phyloP scores from a whole-genome alignment of 345 rosid genomes.

The Physaria fendleri region DNA sequence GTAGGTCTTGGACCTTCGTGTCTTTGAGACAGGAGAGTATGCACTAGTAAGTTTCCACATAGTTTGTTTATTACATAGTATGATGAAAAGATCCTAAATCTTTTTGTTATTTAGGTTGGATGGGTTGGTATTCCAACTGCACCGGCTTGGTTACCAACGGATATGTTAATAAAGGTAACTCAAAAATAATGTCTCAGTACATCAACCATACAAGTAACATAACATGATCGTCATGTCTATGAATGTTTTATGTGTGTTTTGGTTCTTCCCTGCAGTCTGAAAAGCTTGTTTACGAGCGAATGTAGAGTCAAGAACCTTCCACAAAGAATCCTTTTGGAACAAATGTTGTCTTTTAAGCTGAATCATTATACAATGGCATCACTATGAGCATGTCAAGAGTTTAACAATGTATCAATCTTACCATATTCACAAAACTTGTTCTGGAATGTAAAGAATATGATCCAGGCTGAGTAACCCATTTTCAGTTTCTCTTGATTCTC shows the following conservation, averaged over 20 bases:
- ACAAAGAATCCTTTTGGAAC: not conserved
- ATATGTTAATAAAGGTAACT: constrained; percentile 80
- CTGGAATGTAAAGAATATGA: not conserved
- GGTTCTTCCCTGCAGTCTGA: constrained; percentile 54
- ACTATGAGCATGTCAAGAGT: not conserved
- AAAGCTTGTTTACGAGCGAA: constrained; percentile 69
- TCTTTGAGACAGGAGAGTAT: constrained; percentile 88
- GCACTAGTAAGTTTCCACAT: constrained; percentile 68
- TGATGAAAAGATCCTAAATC: too few relatives aligned
- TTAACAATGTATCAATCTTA: not conserved
- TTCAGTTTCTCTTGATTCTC: too few relatives aligned
- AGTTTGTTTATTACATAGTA: too few relatives aligned
- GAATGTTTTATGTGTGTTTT: not conserved
- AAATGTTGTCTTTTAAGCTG: not conserved
- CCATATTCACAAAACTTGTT: not conserved
- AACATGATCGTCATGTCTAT: not conserved
- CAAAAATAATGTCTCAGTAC: not conserved
- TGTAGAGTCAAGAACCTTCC: constrained; percentile 21
- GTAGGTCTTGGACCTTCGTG: constrained; percentile 71
- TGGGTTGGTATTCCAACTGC: constrained; percentile 97
- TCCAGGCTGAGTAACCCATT: too few relatives aligned
- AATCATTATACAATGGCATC: not conserved
- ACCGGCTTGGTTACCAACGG: constrained; percentile 93
- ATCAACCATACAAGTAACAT: not conserved
- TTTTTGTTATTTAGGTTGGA: constrained; percentile 72